Conservation (phyloP, 352 stramenopile species). For the Pythium apleroticum region DNA sequence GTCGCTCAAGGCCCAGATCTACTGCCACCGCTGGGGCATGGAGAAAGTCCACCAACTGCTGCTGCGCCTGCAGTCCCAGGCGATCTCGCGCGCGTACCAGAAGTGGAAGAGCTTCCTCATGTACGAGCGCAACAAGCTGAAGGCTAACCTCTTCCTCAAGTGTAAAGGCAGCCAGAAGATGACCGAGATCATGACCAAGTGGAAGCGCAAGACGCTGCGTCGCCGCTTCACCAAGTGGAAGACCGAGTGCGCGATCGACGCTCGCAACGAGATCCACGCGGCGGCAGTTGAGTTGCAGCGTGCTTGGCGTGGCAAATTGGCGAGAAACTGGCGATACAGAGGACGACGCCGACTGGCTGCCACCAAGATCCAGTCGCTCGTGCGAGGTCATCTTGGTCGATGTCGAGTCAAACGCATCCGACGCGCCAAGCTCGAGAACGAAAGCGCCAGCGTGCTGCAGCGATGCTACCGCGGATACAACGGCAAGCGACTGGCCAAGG, state of each 20-base stretch:
- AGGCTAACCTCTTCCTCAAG: constrained; percentile 81
- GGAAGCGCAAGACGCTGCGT: constrained; percentile 50
- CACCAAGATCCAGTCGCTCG: constrained; percentile 46
- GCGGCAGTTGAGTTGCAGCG: constrained; percentile 77
- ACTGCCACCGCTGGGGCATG: constrained; percentile 83
- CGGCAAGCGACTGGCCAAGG: constrained; percentile 59
- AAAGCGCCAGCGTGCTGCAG: constrained; percentile 54
- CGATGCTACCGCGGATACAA: constrained; percentile 78
- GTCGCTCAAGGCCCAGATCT: constrained; percentile 80
- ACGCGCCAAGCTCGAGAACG: constrained; percentile 44
- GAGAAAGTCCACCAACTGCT: constrained; percentile 84
- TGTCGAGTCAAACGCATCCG: constrained; percentile 24
- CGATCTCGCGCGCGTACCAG: constrained; percentile 60
- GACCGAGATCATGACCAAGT: constrained; percentile 61
- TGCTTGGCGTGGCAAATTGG: constrained; percentile 47
- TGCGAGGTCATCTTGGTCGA: constrained; percentile 50
- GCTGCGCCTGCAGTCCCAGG: constrained; percentile 60
- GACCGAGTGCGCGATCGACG: constrained; percentile 43
- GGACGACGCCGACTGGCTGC: constrained; percentile 34
- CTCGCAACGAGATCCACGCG: constrained; percentile 55
- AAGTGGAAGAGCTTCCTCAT: constrained; percentile 71
- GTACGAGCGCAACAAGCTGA: constrained; percentile 76
- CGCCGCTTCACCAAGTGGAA: constrained; percentile 56
- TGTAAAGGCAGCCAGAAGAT: constrained; percentile 80
- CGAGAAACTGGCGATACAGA: constrained; percentile 29